These are phyloP conservation scores for Fusarium nygamai DNA, from an alignment of 2,329 filamentous ascomycete species.

Conservation along the genomic window DNA sequence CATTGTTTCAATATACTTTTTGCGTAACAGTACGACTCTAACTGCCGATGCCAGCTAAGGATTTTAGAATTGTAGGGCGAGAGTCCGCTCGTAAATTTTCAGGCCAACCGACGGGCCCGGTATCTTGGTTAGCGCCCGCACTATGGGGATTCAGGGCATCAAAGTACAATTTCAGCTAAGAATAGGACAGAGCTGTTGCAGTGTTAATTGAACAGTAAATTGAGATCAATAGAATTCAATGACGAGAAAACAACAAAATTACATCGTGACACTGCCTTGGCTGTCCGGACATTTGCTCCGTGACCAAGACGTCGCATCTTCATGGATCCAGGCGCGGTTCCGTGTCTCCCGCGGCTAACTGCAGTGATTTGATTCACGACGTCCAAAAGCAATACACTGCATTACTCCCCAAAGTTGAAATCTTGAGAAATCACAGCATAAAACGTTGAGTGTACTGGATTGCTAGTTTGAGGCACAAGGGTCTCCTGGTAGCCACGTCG, in stretches of 20 bases:
- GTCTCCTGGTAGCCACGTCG: constrained; percentile 20
- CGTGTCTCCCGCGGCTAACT: neutral
- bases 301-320: neutral
- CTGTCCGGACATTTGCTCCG: neutral
- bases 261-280: neutral
- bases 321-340: neutral
- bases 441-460: neutral
- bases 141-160: neutral
- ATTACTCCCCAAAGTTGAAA: neutral
- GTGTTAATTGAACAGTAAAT: rapidly evolving
- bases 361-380: neutral
- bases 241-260: neutral
- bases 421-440: neutral
- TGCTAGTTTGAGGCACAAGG: neutral
- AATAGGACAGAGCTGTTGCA: neutral
- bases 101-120: neutral
- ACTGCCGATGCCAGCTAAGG: neutral
- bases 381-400: neutral
- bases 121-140: neutral
- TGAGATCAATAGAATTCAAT: neutral
- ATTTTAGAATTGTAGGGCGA: neutral
- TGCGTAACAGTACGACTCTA: neutral
- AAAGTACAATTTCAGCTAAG: neutral
- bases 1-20: neutral
- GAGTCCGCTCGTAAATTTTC: neutral